These are phyloP conservation scores for Wickerhamia fluorescens DNA, from an alignment of 805 yeast genomes.

Conservation along the genomic window DNA sequence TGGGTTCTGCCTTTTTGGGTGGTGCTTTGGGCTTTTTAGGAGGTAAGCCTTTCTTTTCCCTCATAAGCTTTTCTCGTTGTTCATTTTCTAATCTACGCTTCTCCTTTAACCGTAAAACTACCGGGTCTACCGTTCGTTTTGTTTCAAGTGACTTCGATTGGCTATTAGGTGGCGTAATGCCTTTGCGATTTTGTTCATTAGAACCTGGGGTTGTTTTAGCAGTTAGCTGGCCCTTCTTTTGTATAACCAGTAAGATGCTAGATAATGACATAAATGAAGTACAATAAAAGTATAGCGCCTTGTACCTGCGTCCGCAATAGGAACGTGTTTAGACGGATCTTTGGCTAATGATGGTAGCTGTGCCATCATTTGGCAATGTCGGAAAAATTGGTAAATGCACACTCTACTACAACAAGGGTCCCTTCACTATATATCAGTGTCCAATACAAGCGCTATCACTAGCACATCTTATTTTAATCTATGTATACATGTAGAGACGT, in stretches of 20 bases:
- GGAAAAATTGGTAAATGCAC: no score
- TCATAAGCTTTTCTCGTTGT: constrained; percentile 27
- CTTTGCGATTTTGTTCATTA: background rate
- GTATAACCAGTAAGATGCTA: constrained; percentile 24
- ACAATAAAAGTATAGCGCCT: no score
- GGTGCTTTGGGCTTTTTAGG: constrained; percentile 16
- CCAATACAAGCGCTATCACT: no score
- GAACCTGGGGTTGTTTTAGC: background rate
- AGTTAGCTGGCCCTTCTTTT: constrained; percentile 21
- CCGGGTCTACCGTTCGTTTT: constrained; percentile 52
- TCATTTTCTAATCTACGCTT: constrained; percentile 53
- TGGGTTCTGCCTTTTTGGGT: constrained; percentile 4
- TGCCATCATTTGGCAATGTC: no score
- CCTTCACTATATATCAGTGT: no score
- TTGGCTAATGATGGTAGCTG: no score
- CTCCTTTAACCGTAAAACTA: constrained; percentile 62
- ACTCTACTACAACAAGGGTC: no score
- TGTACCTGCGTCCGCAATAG: no score
- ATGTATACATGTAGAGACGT: no score
- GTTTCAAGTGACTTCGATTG: no score
- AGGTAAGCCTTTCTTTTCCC: constrained; percentile 26
- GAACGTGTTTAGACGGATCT: no score
- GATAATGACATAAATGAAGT: constrained; percentile 30
- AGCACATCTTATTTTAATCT: no score
- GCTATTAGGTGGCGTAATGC: constrained; percentile 1